Conservation (phyloP, 73 alveolate species). For the Uronychia setigera region DNA sequence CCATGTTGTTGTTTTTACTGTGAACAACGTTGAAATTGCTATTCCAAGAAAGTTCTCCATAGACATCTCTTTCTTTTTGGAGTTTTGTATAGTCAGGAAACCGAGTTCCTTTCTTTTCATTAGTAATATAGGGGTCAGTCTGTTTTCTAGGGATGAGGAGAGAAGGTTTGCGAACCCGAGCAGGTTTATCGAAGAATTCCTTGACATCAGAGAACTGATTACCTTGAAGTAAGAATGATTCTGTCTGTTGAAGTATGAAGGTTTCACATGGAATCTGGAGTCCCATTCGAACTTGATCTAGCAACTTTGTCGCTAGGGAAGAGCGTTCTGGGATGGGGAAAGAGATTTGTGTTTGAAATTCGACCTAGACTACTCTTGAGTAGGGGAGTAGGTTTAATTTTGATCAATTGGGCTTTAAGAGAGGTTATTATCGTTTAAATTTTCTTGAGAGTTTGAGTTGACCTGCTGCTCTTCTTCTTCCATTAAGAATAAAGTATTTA, state of each 20-base stretch:
- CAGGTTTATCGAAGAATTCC: constrained; percentile 44
- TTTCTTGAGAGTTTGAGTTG: too few species aligned
- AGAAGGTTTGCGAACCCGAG: not conserved
- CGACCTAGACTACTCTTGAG: too few species aligned
- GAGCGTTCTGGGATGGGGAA: too few species aligned
- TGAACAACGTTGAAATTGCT: constrained; percentile 23
- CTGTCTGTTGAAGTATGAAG: constrained; percentile 36
- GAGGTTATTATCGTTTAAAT: too few species aligned
- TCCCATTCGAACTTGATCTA: constrained; percentile 27
- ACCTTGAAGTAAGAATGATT: constrained; percentile 51
- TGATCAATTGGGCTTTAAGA: too few species aligned
- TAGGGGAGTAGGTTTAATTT: too few species aligned
- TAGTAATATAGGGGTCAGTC: constrained; percentile 34
- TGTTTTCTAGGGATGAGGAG: constrained; percentile 23
- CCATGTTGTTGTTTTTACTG: constrained; percentile 25
- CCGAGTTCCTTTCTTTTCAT: constrained; percentile 36
- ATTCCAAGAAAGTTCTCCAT: constrained; percentile 48
- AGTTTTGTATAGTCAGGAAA: constrained; percentile 40
- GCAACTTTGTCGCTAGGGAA: too few species aligned
- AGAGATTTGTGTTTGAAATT: too few species aligned
- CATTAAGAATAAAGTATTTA: too few species aligned
- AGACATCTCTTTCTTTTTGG: constrained; percentile 36
- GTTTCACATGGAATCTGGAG: constrained; percentile 32
- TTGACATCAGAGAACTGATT: not conserved
- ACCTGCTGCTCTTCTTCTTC: too few species aligned